Percentiles rank a stretch among this genome's conserved stretches.
Conservation (phyloP, 148 eudicot species). For the Polygonum aviculare region DNA sequence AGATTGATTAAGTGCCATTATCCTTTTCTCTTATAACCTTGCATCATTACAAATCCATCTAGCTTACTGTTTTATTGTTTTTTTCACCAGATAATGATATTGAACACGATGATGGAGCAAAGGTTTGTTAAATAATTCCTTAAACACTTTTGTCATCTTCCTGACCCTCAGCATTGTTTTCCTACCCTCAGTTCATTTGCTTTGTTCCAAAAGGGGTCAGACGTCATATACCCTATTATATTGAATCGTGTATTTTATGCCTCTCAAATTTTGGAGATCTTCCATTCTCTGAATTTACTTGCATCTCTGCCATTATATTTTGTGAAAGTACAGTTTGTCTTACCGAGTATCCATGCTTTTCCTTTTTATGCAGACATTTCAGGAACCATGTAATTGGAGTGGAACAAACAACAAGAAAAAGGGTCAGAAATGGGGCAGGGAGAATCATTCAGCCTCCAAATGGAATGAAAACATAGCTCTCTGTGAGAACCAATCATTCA, state of each 20-base stretch:
- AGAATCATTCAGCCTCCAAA: not conserved
- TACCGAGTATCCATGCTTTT: not conserved
- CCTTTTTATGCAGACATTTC: not conserved
- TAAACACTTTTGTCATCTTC: not conserved
- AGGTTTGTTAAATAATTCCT: not conserved
- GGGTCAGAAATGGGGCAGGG: conserved; percentile 62
- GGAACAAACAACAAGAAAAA: conserved; percentile 52
- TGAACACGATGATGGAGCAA: not conserved
- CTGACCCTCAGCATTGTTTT: not conserved
- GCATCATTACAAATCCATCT: not conserved
- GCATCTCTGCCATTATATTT: not conserved
- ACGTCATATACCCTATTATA: not conserved
- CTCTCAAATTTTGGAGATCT: not conserved
- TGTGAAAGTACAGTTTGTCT: not conserved
- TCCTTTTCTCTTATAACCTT: not conserved
- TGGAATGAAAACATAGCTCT: not conserved
- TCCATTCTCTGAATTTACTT: not conserved
- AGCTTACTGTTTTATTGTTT: not conserved
- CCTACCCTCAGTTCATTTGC: not conserved
- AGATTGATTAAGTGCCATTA: not conserved
- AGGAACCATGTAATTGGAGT: conserved; percentile 47
- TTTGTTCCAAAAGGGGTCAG: not conserved
- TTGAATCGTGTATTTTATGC: not conserved
- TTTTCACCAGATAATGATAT: not conserved
- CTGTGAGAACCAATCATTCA: not conserved